Conservation (phyloP, 768 basidiomycete species). For the Lactarius vividus region DNA sequence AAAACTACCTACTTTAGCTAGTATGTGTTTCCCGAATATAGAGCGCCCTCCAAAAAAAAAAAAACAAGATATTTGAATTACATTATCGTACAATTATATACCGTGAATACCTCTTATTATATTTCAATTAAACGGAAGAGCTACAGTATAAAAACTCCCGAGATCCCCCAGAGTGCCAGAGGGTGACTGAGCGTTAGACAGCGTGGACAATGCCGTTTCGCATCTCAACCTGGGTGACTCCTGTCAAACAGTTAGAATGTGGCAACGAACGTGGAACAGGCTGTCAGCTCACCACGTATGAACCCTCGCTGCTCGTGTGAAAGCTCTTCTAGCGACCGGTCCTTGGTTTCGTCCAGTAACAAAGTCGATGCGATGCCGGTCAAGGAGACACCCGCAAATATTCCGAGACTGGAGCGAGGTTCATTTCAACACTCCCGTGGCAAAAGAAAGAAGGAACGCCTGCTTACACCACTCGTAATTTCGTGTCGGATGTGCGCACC, state of each 20-base stretch:
- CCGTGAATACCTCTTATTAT: neutral
- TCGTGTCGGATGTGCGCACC: conserved; percentile 20
- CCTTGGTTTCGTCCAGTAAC: conserved; percentile 44
- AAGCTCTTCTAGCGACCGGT: conserved; percentile 35
- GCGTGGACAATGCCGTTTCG: neutral
- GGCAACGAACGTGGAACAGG: neutral
- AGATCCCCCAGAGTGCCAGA: neutral
- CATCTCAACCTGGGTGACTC: neutral
- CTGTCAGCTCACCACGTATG: conserved; percentile 22
- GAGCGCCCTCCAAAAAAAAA: too few relatives aligned
- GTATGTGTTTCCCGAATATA: too few relatives aligned
- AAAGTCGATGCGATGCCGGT: conserved; percentile 42
- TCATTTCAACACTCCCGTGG: neutral
- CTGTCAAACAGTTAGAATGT: conserved; percentile 2
- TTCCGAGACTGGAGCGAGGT: conserved; percentile 34
- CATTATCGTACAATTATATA: neutral
- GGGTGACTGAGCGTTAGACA: neutral
- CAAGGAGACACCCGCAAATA: conserved; percentile 46
- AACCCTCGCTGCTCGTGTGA: conserved; percentile 36
- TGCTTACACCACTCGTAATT: conserved; percentile 36
- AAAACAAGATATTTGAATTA: neutral
- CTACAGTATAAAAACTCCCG: neutral
- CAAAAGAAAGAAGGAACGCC: conserved; percentile 5
- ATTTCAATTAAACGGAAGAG: neutral
- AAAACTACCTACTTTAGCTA: too few relatives aligned